These are phyloP conservation scores for Xanthoceras sorbifolium DNA, from an alignment of 345 rosid genomes.

Conservation along the genomic window DNA sequence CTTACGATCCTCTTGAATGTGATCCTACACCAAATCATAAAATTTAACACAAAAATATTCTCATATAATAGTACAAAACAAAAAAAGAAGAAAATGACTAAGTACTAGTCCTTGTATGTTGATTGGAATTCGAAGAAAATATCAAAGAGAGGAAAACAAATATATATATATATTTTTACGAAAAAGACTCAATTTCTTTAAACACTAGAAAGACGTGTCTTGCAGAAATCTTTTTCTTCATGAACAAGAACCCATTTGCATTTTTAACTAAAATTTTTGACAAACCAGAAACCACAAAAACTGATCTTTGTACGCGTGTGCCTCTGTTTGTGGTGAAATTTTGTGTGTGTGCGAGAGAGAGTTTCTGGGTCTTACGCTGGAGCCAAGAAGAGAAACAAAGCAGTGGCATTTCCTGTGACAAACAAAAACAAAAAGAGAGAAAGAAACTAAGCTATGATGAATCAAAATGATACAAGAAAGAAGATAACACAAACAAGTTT, in stretches of 20 bases:
- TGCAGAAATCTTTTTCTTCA: conserved; percentile 2
- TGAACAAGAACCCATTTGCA: conserved; percentile 2
- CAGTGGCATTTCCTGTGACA: conserved; percentile 91
- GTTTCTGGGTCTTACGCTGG: conserved; percentile 57
- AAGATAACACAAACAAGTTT: not conserved
- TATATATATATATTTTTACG: too few relatives aligned
- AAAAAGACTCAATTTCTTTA: too few relatives aligned
- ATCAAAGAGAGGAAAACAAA: conserved; percentile 9
- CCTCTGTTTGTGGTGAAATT: not conserved
- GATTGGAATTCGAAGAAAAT: not conserved
- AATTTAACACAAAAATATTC: not conserved
- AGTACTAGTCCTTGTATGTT: not conserved
- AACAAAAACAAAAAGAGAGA: not conserved
- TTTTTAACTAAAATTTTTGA: conserved; percentile 5
- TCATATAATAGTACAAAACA: not conserved
- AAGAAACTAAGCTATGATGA: not conserved
- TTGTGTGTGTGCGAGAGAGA: not conserved
- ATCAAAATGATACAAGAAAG: not conserved
- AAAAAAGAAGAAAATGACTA: not conserved
- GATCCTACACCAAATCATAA: conserved; percentile 47
- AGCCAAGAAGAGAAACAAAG: conserved; percentile 89
- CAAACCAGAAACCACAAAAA: not conserved
- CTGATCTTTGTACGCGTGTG: not conserved
- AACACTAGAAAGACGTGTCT: too few relatives aligned
- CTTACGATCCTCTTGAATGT: conserved; percentile 80